Conservation (phyloP, 495 filamentous ascomycete species). For the Aspergillus nanangensis region DNA sequence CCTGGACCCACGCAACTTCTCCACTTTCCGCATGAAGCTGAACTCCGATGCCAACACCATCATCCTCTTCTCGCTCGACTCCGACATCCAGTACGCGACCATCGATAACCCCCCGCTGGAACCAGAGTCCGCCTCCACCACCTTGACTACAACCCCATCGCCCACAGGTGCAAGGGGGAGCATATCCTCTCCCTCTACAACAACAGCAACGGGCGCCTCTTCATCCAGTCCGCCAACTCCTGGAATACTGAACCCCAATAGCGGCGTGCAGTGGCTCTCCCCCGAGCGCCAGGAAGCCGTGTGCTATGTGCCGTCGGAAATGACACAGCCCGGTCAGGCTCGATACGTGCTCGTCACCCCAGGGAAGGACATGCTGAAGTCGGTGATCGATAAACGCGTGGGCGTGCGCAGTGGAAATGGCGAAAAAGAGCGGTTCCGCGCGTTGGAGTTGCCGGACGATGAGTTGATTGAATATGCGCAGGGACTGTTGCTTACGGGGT, state of each 20-base stretch:
- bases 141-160: constrained; percentile 8
- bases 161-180: constrained; percentile 3
- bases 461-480: constrained; percentile 30
- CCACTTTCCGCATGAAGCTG: constrained; percentile 30
- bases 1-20: constrained; percentile 29
- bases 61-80: constrained; percentile 23
- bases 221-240: no score
- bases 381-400: constrained; percentile 21
- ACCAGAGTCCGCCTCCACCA: background rate
- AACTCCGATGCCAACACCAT: constrained; percentile 23
- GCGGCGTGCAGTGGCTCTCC: constrained; percentile 19
- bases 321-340: constrained; percentile 7
- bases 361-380: constrained; percentile 22
- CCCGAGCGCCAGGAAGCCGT: constrained; percentile 22
- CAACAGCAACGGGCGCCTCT: no score
- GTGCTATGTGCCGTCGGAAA: constrained; percentile 11
- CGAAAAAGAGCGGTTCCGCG: constrained; percentile 18
- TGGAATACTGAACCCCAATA: background rate
- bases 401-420: constrained; percentile 15
- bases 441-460: constrained; percentile 13
- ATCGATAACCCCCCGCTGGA: constrained; percentile 6
- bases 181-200: no score
- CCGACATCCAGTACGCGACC: constrained; percentile 22
- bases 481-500: constrained; percentile 21
- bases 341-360: constrained; percentile 26